These are phyloP conservation scores for Tetrapisispora taiwanensis DNA, from an alignment of 805 yeast genomes.

Conservation along the genomic window DNA sequence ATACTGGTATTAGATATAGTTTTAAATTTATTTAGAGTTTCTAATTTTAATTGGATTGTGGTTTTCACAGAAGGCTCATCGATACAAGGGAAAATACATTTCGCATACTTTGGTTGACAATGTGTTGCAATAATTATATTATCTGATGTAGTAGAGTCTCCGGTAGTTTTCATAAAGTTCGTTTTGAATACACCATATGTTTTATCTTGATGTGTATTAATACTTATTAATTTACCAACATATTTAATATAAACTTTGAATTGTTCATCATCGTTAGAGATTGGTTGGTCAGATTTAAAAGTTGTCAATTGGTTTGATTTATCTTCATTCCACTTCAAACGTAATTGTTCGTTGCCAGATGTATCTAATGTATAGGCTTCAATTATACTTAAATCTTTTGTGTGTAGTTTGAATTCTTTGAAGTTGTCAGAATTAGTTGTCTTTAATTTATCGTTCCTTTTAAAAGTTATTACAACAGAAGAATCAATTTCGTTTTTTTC, in stretches of 20 bases:
- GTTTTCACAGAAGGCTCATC: conserved; percentile 55
- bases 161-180: conserved; percentile 41
- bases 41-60: conserved; percentile 39
- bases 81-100: conserved; percentile 54
- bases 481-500: conserved; percentile 41
- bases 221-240: conserved; percentile 42
- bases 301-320: conserved; percentile 6
- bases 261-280: background rate
- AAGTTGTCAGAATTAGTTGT: conserved; percentile 1
- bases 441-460: background rate
- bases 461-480: conserved; percentile 6
- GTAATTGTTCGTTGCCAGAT: conserved; percentile 16
- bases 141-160: conserved; percentile 36
- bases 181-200: conserved; percentile 64
- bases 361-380: conserved; percentile 35
- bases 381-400: conserved; percentile 28
- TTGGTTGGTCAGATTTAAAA: conserved; percentile 6
- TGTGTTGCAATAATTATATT: conserved; percentile 57
- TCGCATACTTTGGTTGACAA: conserved; percentile 57
- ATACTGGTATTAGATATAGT: conserved; percentile 37
- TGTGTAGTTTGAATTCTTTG: conserved; percentile 13
- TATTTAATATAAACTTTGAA: conserved; percentile 27
- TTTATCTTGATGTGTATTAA: conserved; percentile 42
- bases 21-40: conserved; percentile 35
- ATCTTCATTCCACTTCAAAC: conserved; percentile 19